These are phyloP conservation scores for Echria macrotheca DNA, from an alignment of 495 filamentous ascomycete genomes.

Conservation along the genomic window DNA sequence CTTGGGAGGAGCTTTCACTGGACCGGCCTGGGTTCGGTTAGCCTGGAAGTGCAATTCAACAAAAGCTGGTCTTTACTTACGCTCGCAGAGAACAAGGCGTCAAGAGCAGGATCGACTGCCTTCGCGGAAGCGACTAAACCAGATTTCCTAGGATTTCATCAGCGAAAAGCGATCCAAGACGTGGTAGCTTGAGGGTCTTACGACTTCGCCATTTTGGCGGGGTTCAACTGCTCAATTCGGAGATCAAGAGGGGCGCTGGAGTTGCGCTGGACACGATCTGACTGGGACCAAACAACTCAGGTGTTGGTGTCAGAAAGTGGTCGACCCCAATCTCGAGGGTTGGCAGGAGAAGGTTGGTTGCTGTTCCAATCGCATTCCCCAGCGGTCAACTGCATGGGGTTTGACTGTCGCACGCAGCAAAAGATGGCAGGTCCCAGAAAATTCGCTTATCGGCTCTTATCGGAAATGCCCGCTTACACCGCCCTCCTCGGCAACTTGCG, in stretches of 20 bases:
- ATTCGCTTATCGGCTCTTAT: slow-evolving; percentile 33
- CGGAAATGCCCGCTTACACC: slow-evolving; percentile 23
- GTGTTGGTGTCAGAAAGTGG: too few species aligned
- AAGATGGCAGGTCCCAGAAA: slow-evolving; percentile 20
- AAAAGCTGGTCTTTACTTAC: slow-evolving; percentile 71
- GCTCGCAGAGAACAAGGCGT: slow-evolving; percentile 75
- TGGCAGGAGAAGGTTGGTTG: too few species aligned
- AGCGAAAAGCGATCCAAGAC: not conserved
- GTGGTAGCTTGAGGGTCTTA: slow-evolving; percentile 4
- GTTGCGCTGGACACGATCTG: too few species aligned
- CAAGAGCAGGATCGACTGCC: slow-evolving; percentile 67
- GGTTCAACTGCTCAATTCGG: not conserved
- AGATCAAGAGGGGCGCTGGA: too few species aligned
- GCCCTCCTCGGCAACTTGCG: slow-evolving; percentile 13
- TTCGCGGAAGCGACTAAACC: slow-evolving; percentile 34
- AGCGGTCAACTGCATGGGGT: too few species aligned
- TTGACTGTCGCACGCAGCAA: too few species aligned
- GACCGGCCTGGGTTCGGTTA: slow-evolving; percentile 68
- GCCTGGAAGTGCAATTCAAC: too few species aligned
- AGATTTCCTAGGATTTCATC: slow-evolving; percentile 23
- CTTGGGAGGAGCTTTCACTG: slow-evolving; percentile 54
- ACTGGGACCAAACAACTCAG: not conserved
- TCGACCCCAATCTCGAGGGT: too few species aligned
- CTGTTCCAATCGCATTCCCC: too few species aligned
- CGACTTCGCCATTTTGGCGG: slow-evolving; percentile 23